Evolutionary conservation across 345 rosid species (phyloP).

Genomic region (Gossypium arboreum): DNA sequence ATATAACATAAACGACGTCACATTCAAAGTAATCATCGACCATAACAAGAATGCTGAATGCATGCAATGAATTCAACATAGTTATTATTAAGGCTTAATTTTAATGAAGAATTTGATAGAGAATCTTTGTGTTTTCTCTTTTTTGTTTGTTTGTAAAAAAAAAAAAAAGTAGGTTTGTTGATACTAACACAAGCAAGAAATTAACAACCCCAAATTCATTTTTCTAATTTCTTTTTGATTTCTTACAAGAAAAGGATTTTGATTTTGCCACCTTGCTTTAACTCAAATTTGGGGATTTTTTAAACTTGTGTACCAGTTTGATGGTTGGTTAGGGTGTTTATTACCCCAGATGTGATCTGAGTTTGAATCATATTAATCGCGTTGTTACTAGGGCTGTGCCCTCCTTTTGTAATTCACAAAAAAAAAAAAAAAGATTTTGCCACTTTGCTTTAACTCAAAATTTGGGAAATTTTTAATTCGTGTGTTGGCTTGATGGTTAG

Average conservation of each 20-base stretch:
- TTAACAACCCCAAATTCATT: not conserved
- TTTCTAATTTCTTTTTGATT: not conserved
- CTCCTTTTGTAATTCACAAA: no score
- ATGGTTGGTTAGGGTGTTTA: no score
- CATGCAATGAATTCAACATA: not conserved
- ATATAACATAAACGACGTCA: no score
- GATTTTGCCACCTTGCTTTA: not conserved
- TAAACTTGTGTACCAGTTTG: no score
- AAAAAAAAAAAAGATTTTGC: not conserved
- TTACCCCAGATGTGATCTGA: no score
- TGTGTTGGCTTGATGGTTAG: no score
- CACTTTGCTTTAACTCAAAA: not conserved
- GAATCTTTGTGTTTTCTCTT: not conserved
- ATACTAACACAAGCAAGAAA: not conserved
- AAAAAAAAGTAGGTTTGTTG: not conserved
- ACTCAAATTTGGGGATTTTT: not conserved
- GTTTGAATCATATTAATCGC: no score
- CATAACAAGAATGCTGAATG: not conserved
- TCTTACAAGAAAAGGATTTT: not conserved
- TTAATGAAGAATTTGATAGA: not conserved
- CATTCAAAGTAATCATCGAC: no score
- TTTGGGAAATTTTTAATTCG: no score
- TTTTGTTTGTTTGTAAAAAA: not conserved
- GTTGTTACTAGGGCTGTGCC: no score
- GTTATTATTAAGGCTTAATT: not conserved